Conservation (phyloP, 2,329 filamentous ascomycete genomes). For the Cercospora sesami region DNA sequence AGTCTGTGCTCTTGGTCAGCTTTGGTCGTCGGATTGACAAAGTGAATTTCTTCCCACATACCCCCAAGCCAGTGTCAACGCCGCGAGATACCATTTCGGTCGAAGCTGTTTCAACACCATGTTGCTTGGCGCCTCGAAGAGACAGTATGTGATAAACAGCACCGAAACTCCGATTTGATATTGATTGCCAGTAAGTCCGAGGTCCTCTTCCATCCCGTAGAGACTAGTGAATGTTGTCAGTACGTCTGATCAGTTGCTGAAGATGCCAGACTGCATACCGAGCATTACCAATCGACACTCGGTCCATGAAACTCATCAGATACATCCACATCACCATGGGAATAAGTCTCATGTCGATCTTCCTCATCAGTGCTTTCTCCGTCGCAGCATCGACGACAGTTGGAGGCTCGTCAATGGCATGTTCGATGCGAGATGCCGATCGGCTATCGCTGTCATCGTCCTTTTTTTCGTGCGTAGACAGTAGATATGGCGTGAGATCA, state of each 20-base stretch:
- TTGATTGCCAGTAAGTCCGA: conserved; percentile 14
- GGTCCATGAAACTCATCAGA: conserved; percentile 71
- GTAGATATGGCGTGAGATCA: not conserved
- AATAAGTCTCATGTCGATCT: conserved; percentile 67
- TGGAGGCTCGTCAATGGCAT: not conserved
- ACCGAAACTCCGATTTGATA: conserved; percentile 24
- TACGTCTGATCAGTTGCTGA: not conserved
- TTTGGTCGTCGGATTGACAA: not conserved
- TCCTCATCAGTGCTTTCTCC: conserved; percentile 58
- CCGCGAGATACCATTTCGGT: conserved; percentile 15
- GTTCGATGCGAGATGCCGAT: not conserved
- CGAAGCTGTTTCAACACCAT: conserved; percentile 20
- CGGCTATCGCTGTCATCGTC: not conserved
- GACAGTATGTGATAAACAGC: conserved; percentile 27
- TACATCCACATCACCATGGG: conserved; percentile 72
- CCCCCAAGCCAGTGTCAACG: conserved; percentile 17
- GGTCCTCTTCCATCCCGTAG: conserved; percentile 16
- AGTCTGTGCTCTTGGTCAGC: not conserved
- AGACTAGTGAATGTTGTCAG: not conserved
- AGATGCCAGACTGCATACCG: not conserved
- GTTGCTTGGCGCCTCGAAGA: conserved; percentile 18
- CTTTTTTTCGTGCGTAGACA: not conserved
- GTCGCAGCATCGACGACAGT: not conserved
- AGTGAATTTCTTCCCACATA: not conserved
- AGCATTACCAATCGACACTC: conserved; percentile 2